Conservation (phyloP, 306 rosid genomes). For the Gastrolobium bilobum region DNA sequence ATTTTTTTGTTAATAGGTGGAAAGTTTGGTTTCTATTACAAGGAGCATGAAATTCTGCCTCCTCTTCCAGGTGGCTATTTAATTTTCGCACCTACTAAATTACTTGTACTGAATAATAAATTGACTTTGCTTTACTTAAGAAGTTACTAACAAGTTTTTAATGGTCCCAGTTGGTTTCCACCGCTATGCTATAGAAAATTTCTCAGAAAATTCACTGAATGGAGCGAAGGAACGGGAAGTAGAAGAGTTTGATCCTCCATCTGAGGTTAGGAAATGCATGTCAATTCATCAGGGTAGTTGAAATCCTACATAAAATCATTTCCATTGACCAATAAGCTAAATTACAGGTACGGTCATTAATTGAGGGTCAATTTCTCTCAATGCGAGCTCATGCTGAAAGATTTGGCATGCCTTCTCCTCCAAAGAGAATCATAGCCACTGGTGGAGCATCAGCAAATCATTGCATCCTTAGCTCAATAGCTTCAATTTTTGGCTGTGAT, state of each 20-base stretch:
- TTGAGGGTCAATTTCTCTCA: slow-evolving; percentile 91
- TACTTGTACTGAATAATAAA: slow-evolving; percentile 10
- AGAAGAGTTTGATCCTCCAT: slow-evolving; percentile 81
- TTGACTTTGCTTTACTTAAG: slow-evolving; percentile 3
- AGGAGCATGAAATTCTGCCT: slow-evolving; percentile 97
- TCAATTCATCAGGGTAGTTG: slow-evolving; percentile 27
- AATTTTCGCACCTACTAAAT: slow-evolving; percentile 10
- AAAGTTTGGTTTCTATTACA: slow-evolving; percentile 93
- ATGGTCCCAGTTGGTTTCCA: slow-evolving; percentile 80
- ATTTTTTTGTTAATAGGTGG: slow-evolving; percentile 68
- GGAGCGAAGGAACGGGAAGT: slow-evolving; percentile 68
- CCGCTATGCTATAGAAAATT: slow-evolving; percentile 75
- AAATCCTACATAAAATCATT: slow-evolving; percentile 17
- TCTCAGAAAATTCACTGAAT: slow-evolving; percentile 61
- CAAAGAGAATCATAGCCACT: slow-evolving; percentile 91
- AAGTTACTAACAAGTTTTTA: slow-evolving; percentile 30
- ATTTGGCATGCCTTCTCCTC: slow-evolving; percentile 96
- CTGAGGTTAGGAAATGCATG: slow-evolving; percentile 75
- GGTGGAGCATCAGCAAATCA: slow-evolving; percentile 95
- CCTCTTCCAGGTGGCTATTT: slow-evolving; percentile 87
- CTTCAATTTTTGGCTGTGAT: slow-evolving; percentile 90
- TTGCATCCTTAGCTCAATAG: slow-evolving; percentile 75
- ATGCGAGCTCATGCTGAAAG: slow-evolving; percentile 98
- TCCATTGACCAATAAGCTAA: slow-evolving; percentile 24
- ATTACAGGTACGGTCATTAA: slow-evolving; percentile 80